These are phyloP conservation scores for Beauveria sp. DNA, from an alignment of 2,329 filamentous ascomycete species.

Conservation along the genomic window DNA sequence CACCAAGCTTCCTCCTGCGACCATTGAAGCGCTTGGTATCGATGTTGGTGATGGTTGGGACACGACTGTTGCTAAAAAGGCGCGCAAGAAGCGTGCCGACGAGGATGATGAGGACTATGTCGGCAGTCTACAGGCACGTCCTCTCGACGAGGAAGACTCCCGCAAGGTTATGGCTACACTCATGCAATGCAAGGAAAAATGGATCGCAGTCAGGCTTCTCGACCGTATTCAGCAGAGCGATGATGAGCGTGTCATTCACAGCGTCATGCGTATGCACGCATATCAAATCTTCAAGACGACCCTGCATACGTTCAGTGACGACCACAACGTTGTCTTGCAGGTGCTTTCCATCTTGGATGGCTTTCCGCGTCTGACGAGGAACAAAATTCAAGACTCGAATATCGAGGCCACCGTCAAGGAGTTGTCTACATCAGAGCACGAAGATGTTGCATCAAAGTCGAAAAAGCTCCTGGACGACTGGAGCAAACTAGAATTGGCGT, in stretches of 20 bases:
- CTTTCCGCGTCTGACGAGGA: slow-evolving; percentile 83
- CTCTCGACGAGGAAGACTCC: slow-evolving; percentile 73
- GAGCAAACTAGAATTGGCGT: slow-evolving; percentile 83
- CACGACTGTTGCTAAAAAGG: slow-evolving; percentile 78
- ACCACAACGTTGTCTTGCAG: slow-evolving; percentile 82
- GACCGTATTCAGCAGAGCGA: slow-evolving; percentile 79
- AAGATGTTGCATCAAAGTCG: slow-evolving; percentile 66
- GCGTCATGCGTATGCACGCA: slow-evolving; percentile 91
- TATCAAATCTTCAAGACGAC: slow-evolving; percentile 91
- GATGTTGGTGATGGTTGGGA: slow-evolving; percentile 91
- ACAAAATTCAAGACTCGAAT: slow-evolving; percentile 95
- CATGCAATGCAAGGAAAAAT: slow-evolving; percentile 98
- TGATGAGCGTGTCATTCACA: slow-evolving; percentile 78
- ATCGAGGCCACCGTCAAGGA: slow-evolving; percentile 76
- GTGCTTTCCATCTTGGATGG: slow-evolving; percentile 82
- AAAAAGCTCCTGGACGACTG: slow-evolving; percentile 70
- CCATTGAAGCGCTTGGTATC: slow-evolving; percentile 91
- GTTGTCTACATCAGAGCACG: slow-evolving; percentile 60
- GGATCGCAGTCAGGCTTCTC: slow-evolving; percentile 94
- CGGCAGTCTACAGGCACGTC: slow-evolving; percentile 74
- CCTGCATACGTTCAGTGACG: slow-evolving; percentile 77
- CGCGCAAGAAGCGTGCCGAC: slow-evolving; percentile 81
- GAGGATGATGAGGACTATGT: slow-evolving; percentile 96
- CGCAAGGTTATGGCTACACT: slow-evolving; percentile 94
- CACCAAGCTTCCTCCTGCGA: slow-evolving; percentile 81